Base-by-base conservation (phyloP, 352 stramenopile genomes). In the Hyaloperonospora brassicae region DNA sequence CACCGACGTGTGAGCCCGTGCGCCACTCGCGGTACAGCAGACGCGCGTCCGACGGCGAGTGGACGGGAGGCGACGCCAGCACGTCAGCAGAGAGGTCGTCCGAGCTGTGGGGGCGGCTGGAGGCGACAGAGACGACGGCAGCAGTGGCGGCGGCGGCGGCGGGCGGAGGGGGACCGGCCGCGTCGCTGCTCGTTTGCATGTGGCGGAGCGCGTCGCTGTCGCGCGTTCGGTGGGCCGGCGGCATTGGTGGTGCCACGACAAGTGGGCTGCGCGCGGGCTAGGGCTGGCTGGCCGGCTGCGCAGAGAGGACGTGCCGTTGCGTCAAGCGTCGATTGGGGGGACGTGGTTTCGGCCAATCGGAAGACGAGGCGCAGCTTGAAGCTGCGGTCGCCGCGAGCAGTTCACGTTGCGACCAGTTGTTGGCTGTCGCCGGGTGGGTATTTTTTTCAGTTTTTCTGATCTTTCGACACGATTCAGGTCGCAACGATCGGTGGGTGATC, bases 1-100 rank as follows among this genome's bases (percentile, higher is more conserved):
- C 70, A 22, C 70, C 72, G 4, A 75, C 56, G 57, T 79, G 67
- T 25, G 77, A 75, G 40, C 73, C 64, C 17, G 79, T 87, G 55
- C 82, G 79, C 82, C 82, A 89, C 70, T 89, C 71, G 47, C 82
- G 75, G 47, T 92, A 92, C 48, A 87, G 65, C 41, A 92, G 55
- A 9, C 82, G 79, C 50, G 77, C 73, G 59, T 88, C 79, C 17
- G 79, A 82, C 35, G 76, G 65, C 11, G 77, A 79, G 31, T 75
- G 72, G 17, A 68, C 61, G 12, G 68, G 66, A 50, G 76, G 73
- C 10, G 75, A 77, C n/a, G 57, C 55, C 22, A 62, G 59, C 11
- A 71, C 51, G 56, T 88, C 72, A 23, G 69, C 68, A 10, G 71
- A 67, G 40, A 89, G 64, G 62, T 89, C 79, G 66, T 85, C 79